phyloP scores from a whole-genome alignment of 2,329 filamentous ascomycete species.

The Epichloe scottii region DNA sequence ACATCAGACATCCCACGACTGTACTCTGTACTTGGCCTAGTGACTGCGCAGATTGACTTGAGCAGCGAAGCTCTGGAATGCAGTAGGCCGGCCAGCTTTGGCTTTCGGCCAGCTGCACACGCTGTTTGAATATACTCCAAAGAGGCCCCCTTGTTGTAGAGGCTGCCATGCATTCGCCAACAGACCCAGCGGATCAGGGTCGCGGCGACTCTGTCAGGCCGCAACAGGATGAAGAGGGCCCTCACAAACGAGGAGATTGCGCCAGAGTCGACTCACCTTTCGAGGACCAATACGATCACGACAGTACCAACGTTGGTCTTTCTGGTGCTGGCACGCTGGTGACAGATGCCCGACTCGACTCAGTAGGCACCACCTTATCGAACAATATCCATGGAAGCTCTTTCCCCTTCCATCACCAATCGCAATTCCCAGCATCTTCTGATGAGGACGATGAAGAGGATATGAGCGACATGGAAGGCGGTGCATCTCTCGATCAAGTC shows the following conservation, averaged over 20 bases:
- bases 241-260: not conserved
- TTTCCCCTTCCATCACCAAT: not conserved
- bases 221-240: conserved; percentile 2
- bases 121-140: not conserved
- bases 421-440: conserved; percentile 7
- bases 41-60: not conserved
- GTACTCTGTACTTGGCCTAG: not conserved
- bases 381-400: not conserved
- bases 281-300: conserved; percentile 1
- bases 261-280: not conserved
- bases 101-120: not conserved
- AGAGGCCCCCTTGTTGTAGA: not conserved
- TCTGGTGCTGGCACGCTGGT: conserved; percentile 1
- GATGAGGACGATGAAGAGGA: conserved; percentile 16
- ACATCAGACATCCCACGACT: conserved; percentile 3
- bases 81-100: not conserved
- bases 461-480: conserved; percentile 24
- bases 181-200: not conserved
- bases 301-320: conserved; percentile 1
- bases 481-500: conserved; percentile 14
- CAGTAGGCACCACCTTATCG: conserved; percentile 5
- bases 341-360: conserved; percentile 5
- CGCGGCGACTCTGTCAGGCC: not conserved
- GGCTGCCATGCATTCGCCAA: conserved; percentile 3
- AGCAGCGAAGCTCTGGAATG: conserved; percentile 1